Evolutionary conservation across 1,139 yeast genomes (phyloP), one percentile per base, ranked within the genome.

Genomic region (Blastobotrys ciferrii): DNA sequence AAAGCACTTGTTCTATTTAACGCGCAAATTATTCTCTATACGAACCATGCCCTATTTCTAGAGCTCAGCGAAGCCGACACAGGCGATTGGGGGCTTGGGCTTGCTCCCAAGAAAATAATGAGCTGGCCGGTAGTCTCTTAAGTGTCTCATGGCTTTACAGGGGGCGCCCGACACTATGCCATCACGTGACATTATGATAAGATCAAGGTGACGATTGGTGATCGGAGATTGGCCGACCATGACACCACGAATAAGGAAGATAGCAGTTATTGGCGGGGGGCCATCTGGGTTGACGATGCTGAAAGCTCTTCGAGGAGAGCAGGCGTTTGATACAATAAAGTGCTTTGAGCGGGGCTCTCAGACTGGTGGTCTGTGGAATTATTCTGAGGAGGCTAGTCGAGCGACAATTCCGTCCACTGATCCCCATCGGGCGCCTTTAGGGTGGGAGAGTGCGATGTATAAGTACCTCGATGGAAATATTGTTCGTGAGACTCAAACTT

Each of bases 241-340:
- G 13, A 14, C 38, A 6, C 17, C 23, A 40, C 28, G 43, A 40
- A 30, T 17, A 15, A 30, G 15, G 4, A 41, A 31, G 37, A 50
- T 60, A 3, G 66, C 65, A 1, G 55, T 65, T 9, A 57, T 82
- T 35, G 89, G 47, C 20, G 86, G 79, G 6, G 91, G 91, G 0
- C 87, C 89, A 0, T 73, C 80, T 45, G 89, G 88, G 3, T 72
- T 82, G 4, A 83, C 80, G 1, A 64, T 78, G 6, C 72, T 82
- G 9, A 77, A 77, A 54, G 81, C 85, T 0, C 66, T 82, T 17
- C 50, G 74, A 2, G 71, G 70, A 9, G 82, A 78, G 54, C 61
- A 66, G 2, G 58, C 64, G 11, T 78, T 80, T 54, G 65, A 68
- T 20, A 64, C 62, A 41, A 68, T 81, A 53, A 73, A 72, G 47